Evolutionary conservation across 202 grass and related monocot genomes (phyloP).

Genomic region (Sporobolus alterniflorus): DNA sequence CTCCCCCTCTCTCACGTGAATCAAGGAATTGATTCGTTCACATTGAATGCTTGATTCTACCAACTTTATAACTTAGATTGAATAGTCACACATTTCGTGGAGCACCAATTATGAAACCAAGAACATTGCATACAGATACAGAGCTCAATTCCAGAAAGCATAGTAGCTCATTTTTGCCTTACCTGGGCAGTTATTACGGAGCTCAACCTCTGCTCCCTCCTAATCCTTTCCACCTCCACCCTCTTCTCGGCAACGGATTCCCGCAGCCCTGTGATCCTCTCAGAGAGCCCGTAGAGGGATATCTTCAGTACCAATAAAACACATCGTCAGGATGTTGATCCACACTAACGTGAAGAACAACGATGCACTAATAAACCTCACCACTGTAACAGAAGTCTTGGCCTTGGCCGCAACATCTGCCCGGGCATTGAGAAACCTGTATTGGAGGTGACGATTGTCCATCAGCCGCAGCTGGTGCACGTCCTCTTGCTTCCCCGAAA

Average conservation of each 20-base stretch:
- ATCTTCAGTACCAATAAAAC: slow-evolving; percentile 38
- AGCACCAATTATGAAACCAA: neutral
- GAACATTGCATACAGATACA: neutral
- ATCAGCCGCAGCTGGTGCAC: slow-evolving; percentile 71
- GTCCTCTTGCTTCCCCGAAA: slow-evolving; percentile 54
- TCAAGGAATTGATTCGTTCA: slow-evolving; percentile 17
- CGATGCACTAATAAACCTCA: slow-evolving; percentile 32
- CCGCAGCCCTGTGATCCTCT: slow-evolving; percentile 28
- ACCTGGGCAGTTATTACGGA: slow-evolving; percentile 64
- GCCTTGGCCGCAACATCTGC: slow-evolving; percentile 39
- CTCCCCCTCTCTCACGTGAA: slow-evolving; percentile 2
- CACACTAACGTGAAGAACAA: neutral
- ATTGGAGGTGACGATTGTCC: slow-evolving; percentile 64
- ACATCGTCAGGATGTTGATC: slow-evolving; percentile 23
- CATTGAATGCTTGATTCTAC: neutral
- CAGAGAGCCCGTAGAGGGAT: slow-evolving; percentile 53
- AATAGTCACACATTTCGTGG: neutral
- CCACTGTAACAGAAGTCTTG: slow-evolving; percentile 51
- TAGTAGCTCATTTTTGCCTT: neutral
- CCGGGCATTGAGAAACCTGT: slow-evolving; percentile 70
- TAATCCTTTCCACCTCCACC: slow-evolving; percentile 41
- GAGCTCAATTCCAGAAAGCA: slow-evolving; percentile 10
- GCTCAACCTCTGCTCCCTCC: slow-evolving; percentile 44
- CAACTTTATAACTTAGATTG: neutral
- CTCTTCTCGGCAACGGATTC: slow-evolving; percentile 53